These are phyloP conservation scores for Wickerhamomyces chambardii DNA, from an alignment of 805 yeast genomes.

Conservation along the genomic window DNA sequence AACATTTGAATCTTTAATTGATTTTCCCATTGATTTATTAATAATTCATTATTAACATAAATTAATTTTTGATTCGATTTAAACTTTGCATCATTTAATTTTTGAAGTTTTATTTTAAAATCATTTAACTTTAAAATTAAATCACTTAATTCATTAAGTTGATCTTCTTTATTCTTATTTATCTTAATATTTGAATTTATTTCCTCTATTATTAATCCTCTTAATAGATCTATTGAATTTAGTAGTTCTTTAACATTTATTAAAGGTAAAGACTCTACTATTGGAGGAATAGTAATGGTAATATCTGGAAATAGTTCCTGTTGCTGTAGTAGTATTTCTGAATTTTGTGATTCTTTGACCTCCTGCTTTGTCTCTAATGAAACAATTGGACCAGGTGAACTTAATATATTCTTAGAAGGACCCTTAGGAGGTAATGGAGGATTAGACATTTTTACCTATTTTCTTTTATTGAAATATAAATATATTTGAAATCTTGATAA, in stretches of 20 bases:
- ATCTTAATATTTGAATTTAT: conserved; percentile 8
- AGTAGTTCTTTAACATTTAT: conserved; percentile 14
- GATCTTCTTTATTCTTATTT: conserved; percentile 13
- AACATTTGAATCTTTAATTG: conserved; percentile 26
- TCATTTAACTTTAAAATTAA: conserved; percentile 15
- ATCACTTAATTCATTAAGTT: conserved; percentile 14
- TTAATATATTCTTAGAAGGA: not conserved
- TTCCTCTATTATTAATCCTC: conserved; percentile 16
- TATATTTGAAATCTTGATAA: too few species aligned
- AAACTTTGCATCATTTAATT: conserved; percentile 3
- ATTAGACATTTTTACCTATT: too few species aligned
- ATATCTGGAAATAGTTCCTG: conserved; percentile 4
- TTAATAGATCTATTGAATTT: conserved; percentile 10
- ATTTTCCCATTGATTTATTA: conserved; percentile 24
- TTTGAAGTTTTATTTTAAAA: conserved; percentile 5
- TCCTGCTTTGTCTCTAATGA: too few species aligned
- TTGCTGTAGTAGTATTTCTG: too few species aligned
- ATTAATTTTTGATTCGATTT: too few species aligned
- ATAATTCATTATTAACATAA: too few species aligned
- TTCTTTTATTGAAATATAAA: too few species aligned
- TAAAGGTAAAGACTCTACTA: conserved; percentile 11
- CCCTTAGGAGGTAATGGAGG: not conserved
- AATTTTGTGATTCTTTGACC: too few species aligned
- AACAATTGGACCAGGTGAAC: too few species aligned
- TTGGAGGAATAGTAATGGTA: conserved; percentile 10